These are phyloP conservation scores for Myriosclerotinia scirpicola DNA, from an alignment of 2,329 filamentous ascomycete species.

Conservation along the genomic window DNA sequence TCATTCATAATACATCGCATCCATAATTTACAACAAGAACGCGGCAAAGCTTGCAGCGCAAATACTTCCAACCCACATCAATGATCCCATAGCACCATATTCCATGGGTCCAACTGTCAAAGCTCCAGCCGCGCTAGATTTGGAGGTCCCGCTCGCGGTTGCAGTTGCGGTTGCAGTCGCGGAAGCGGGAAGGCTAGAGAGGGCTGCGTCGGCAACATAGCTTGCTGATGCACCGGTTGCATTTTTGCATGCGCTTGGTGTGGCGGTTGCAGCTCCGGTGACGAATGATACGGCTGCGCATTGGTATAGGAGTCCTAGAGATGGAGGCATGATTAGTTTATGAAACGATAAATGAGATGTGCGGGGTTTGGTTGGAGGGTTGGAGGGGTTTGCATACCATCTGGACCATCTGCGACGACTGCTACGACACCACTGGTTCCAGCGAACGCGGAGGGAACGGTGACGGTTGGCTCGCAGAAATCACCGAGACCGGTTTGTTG, in stretches of 20 bases:
- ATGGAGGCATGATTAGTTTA: background rate
- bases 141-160: conserved; percentile 17
- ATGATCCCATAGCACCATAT: conserved; percentile 24
- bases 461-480: conserved; percentile 54
- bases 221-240: conserved; percentile 40
- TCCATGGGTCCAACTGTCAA: conserved; percentile 13
- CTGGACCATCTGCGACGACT: conserved; percentile 52
- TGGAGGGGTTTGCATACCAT: conserved; percentile 46
- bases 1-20: conserved; percentile 13
- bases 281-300: conserved; percentile 59
- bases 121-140: conserved; percentile 21
- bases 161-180: conserved; percentile 16
- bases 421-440: conserved; percentile 57
- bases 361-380: background rate
- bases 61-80: conserved; percentile 27
- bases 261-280: conserved; percentile 40
- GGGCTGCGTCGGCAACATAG: conserved; percentile 25
- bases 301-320: conserved; percentile 40
- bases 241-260: conserved; percentile 44
- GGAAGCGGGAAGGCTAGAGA: conserved; percentile 28
- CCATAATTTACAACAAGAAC: conserved; percentile 27
- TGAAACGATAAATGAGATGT: background rate
- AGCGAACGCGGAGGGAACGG: conserved; percentile 50
- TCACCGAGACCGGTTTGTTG: conserved; percentile 55
- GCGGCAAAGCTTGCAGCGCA: conserved; percentile 27